Evolutionary conservation across 2,329 filamentous ascomycete species (phyloP), one percentile per base, ranked within the genome.

Genomic region (Colletotrichum caudatum): DNA sequence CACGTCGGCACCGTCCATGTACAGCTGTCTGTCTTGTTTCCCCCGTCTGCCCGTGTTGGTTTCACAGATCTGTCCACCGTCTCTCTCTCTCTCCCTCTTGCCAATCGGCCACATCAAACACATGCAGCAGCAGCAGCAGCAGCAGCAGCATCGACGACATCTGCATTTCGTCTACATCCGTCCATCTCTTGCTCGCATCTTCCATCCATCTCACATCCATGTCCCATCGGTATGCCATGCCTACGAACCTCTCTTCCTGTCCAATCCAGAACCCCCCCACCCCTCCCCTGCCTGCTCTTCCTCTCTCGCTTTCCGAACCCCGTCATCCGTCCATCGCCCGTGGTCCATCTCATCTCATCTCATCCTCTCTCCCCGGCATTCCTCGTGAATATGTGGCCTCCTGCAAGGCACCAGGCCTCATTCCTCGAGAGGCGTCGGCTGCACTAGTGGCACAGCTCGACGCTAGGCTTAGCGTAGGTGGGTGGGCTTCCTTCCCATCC

Each of bases 321-420:
- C 51, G 26, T 46, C 51, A 57, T 65, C 37, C 14, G n/a, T 57
- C 51, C 61, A n/a, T 29, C 23, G 16, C n/a, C 50, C 50, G 5
- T 53, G 50, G 33, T 54, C 51, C 29, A 54, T 54, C 53, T 26
- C 53, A 35, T 56, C 53, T 56, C 29, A 56, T 56, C 29, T 37
- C 53, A 56, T 56, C 53, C 11, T 11, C 35, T 11, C 35, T 18
- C 23, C 23, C 62, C 12, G 35, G 26, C 18, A 64, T 64, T 64
- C 62, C 62, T 64, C 39, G 29, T 39, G 33, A 16, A 9, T 46
- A 26, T 41, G 35, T 46, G 37, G 58, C 20, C 11, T 44, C 23
- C 62, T 64, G 62, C 62, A 64, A 64, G 62, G 62, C 62, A 64
- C 62, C 51, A 26, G 26, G 23, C 51, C 62, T n/a, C 62, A 64